These are phyloP conservation scores for Mortierella hygrophila DNA, from an alignment of 192 early-diverging fungal genomes.

Conservation along the genomic window DNA sequence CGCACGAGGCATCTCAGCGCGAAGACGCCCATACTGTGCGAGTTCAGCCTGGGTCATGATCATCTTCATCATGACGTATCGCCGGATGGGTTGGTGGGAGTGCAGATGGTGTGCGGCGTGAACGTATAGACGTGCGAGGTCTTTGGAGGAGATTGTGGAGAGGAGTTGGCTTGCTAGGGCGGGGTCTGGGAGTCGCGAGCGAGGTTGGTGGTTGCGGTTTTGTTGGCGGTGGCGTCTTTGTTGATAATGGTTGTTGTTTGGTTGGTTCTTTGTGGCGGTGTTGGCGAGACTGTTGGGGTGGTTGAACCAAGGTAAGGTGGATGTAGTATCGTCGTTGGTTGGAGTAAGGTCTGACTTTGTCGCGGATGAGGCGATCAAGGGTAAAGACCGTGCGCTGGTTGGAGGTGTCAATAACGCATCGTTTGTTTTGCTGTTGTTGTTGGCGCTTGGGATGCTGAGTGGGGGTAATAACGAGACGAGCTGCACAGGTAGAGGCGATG, in stretches of 20 bases:
- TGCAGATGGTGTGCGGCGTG: constrained; percentile 53
- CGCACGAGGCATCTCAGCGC: constrained; percentile 48
- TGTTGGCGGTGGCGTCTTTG: constrained; percentile 11
- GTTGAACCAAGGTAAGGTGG: constrained; percentile 26
- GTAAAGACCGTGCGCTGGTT: neutral
- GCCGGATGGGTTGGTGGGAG: constrained; percentile 46
- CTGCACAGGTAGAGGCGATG: constrained; percentile 14
- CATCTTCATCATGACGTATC: constrained; percentile 53
- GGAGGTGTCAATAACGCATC: neutral
- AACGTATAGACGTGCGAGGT: constrained; percentile 38
- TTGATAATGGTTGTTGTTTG: neutral
- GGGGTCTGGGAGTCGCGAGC: constrained; percentile 11
- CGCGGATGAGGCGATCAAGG: neutral
- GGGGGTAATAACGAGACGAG: constrained; percentile 20
- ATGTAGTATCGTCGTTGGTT: neutral
- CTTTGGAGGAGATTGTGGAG: constrained; percentile 27
- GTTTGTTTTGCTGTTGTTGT: neutral
- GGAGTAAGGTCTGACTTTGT: neutral
- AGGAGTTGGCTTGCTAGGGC: constrained; percentile 20
- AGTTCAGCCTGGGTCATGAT: constrained; percentile 52
- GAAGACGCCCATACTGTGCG: constrained; percentile 34
- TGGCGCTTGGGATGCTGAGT: constrained; percentile 11
- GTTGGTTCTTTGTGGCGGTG: neutral
- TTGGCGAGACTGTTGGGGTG: constrained; percentile 19
- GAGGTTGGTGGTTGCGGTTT: neutral